Evolutionary conservation across 129 eudicot species (phyloP), one percentile per base, ranked within the genome.

Genomic region (Flaveria bidentis): DNA sequence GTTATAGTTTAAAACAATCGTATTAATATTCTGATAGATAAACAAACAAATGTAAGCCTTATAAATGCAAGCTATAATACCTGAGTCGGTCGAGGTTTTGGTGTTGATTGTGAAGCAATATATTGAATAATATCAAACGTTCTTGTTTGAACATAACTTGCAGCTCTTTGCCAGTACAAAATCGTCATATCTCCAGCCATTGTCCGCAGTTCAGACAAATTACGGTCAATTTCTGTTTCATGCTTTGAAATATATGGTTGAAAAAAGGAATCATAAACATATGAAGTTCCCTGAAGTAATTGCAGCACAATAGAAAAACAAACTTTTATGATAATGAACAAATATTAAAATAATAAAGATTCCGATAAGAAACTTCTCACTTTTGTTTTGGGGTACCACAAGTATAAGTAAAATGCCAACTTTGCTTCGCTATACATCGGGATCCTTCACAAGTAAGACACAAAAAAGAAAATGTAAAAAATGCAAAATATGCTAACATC

Each of bases 391-490:
- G 96, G 98, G 82, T 52, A 88, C 98, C 98, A 93, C 81, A 93
- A 77, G 84, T 86, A 93, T 74, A 93, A 81, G 69, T 83, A 81
- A 83, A 93, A 90, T 66, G 96, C 96, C 96, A 93, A 62, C 78
- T 93, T 93, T 49, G 98, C 98, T 88, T 93, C 98, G 60, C 97
- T 87, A 74, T 90, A 90, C 98, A 93, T 88, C 16, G 98, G 96
- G 78, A 93, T 86, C 98, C 98, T 93, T 82, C 75, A 88, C 58
- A 69, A 75, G 42, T 66, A 68, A 44, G 77, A 42, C 51, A 79
- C 74, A 80, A 16, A 36, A 71, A 36, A 71, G 10, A 55, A 55
- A 6, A 71, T 22, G 26, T 47, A 22, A 50, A 64, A 79, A 44
- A 26, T 15, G 67, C 17, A 73, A 33, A 76, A 80, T 11, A 28